Percentiles rank a stretch among this genome's conserved stretches.
These are phyloP conservation scores for Rhynchospora pubera DNA, from an alignment of 176 grass and related monocot species.

Conservation along the genomic window DNA sequence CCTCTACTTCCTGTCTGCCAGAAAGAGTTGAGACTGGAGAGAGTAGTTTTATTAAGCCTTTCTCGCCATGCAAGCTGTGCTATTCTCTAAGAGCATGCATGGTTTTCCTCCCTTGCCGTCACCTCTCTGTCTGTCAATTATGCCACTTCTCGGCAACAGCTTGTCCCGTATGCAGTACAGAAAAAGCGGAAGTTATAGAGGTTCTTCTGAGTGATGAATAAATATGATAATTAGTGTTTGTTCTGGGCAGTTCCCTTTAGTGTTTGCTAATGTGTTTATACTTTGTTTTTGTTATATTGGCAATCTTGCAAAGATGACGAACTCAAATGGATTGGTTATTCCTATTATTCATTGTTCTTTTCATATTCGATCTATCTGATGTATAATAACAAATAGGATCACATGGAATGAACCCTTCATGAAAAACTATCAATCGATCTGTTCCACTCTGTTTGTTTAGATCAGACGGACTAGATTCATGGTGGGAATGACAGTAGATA, in stretches of 20 bases:
- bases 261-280: not conserved
- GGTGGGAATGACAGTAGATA: not conserved
- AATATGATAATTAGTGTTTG: not conserved
- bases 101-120: conserved; percentile 3
- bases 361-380: not conserved
- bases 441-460: not conserved
- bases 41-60: not conserved
- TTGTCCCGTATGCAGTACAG: not conserved
- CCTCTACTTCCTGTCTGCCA: not conserved
- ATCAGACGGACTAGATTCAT: not conserved
- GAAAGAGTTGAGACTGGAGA: not conserved
- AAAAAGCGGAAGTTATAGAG: not conserved
- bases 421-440: not conserved
- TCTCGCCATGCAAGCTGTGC: conserved; percentile 7
- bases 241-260: not conserved
- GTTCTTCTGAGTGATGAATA: not conserved
- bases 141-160: not conserved
- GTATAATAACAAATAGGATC: not conserved
- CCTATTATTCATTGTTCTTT: not conserved
- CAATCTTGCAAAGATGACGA: not conserved
- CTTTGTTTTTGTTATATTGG: not conserved
- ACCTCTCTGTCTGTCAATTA: not conserved
- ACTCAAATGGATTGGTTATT: not conserved
- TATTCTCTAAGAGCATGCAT: not conserved
- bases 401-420: not conserved